Evolutionary conservation across 2,329 filamentous ascomycete species (phyloP), one percentile per base, ranked within the genome.

Genomic region (Pseudogymnoascus pannorum): DNA sequence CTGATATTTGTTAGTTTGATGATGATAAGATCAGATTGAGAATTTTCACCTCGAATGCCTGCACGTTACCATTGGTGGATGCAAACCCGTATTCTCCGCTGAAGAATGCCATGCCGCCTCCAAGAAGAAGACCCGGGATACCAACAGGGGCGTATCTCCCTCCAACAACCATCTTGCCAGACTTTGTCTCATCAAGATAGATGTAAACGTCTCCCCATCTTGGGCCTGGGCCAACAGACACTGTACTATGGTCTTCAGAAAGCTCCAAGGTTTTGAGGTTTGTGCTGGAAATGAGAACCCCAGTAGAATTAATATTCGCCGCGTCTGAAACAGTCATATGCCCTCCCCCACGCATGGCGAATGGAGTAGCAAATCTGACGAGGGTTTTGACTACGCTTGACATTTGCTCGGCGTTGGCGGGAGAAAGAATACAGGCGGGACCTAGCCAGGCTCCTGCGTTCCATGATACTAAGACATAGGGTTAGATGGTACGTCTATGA

Each of bases 61-160:
- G 40, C 6, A 44, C 40, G 6, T 44, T 44, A 12, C 40, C 71
- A 36, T 72, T 68, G 1, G 69, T 71, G 2, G 72, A 72, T n/a
- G 70, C 70, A 62, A 69, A 73, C 5, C 75, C 75, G 35, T 72
- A 67, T n/a, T 64, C 63, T 44, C 68, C 66, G 4, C 71, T 71
- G 58, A 72, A 71, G 59, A 69, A 74, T 2, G 72, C 16, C 40
- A 62, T 59, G 33, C 60, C 60, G 5, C 62, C 62, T 14, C 44
- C 62, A 31, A 63, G 62, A 2, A 63, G 62, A 4, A 63, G 35
- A 16, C 62, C 62, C 12, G 51, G 51, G 7, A 62, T 57, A 29
- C 62, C 62, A 54, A 63, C 62, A 9, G 51, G 51, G 26, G 31
- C 60, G 11, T 59, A 38, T 14, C 62, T 36, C 11, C 62, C 62